Evolutionary conservation across 495 filamentous ascomycete species (phyloP).

Genomic region (Antarctomyces pellizariae): DNA sequence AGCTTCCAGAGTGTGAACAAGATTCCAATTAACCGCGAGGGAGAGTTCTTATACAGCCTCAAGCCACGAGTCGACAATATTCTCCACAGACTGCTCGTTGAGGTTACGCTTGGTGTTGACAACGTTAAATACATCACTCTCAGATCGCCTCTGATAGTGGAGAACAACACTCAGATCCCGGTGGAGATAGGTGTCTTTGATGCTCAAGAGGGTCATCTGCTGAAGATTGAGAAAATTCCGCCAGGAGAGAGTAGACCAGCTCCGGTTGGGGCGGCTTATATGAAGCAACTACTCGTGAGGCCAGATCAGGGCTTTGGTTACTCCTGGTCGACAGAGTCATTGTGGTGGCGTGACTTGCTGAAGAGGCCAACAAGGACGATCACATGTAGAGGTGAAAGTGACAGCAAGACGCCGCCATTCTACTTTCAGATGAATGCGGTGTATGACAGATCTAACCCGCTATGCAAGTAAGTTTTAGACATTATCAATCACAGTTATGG

Average conservation of each 20-base stretch:
- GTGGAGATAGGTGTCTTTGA: constrained; percentile 88
- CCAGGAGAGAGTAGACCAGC: constrained; percentile 81
- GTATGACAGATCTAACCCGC: constrained; percentile 57
- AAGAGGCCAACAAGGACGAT: constrained; percentile 63
- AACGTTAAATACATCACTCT: constrained; percentile 97
- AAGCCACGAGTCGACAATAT: constrained; percentile 63
- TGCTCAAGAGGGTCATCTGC: constrained; percentile 62
- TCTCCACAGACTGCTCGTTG: constrained; percentile 73
- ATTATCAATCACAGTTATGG: not conserved
- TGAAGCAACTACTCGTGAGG: constrained; percentile 74
- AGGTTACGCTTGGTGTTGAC: constrained; percentile 70
- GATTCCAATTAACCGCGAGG: constrained; percentile 81
- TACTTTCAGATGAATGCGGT: constrained; percentile 86
- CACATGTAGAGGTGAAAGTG: constrained; percentile 63
- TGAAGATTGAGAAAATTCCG: constrained; percentile 94
- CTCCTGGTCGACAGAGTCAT: constrained; percentile 66
- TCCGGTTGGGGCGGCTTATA: constrained; percentile 75
- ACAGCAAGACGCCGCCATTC: constrained; percentile 57
- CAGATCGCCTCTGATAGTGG: constrained; percentile 82
- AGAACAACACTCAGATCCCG: constrained; percentile 93
- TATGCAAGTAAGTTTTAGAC: constrained; percentile 29
- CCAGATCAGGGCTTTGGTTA: constrained; percentile 96
- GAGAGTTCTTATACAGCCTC: constrained; percentile 69
- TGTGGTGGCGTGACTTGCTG: constrained; percentile 84
- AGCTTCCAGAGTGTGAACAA: constrained; percentile 76